Evolutionary conservation across 768 basidiomycete species (phyloP).

Genomic region (Termitomyces bulborhizus): DNA sequence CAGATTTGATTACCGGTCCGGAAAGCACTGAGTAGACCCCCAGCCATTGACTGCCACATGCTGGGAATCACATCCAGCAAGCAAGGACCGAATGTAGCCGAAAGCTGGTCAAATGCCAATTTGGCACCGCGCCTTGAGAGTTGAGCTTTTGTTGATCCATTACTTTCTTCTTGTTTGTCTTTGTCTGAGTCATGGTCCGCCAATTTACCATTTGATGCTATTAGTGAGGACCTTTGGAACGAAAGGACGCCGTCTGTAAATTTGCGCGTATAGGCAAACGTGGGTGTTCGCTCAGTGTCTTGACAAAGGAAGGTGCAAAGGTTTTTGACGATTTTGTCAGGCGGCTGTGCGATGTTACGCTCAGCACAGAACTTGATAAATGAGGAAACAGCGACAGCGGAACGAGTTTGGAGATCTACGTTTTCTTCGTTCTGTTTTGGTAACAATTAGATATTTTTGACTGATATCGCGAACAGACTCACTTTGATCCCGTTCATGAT

Average conservation of each 20-base stretch:
- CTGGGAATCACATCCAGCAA: slow-evolving; percentile 81
- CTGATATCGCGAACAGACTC: slow-evolving; percentile 10
- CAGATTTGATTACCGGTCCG: slow-evolving; percentile 44
- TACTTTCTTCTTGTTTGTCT: slow-evolving; percentile 37
- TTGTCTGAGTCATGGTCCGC: slow-evolving; percentile 37
- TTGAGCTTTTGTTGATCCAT: slow-evolving; percentile 56
- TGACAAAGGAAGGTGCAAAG: slow-evolving; percentile 95
- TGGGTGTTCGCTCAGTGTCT: slow-evolving; percentile 83
- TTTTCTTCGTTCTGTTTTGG: slow-evolving; percentile 75
- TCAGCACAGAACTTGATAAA: slow-evolving; percentile 83
- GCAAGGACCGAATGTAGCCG: slow-evolving; percentile 63
- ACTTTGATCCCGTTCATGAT: slow-evolving; percentile 99
- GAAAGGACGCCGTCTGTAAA: slow-evolving; percentile 72
- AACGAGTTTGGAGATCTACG: slow-evolving; percentile 78
- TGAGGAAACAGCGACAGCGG: slow-evolving; percentile 78
- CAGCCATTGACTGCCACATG: slow-evolving; percentile 92
- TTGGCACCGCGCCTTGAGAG: slow-evolving; percentile 83
- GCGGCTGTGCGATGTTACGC: slow-evolving; percentile 73
- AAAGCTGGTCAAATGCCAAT: slow-evolving; percentile 75
- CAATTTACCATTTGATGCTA: slow-evolving; percentile 24
- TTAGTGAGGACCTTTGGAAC: slow-evolving; percentile 41
- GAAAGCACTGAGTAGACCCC: slow-evolving; percentile 66
- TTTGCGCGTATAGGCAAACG: slow-evolving; percentile 68
- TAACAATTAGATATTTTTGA: slow-evolving; percentile 2
- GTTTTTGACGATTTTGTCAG: slow-evolving; percentile 96